phyloP scores from a whole-genome alignment of 2,329 filamentous ascomycete genomes.

The Trichoderma lentiforme region DNA sequence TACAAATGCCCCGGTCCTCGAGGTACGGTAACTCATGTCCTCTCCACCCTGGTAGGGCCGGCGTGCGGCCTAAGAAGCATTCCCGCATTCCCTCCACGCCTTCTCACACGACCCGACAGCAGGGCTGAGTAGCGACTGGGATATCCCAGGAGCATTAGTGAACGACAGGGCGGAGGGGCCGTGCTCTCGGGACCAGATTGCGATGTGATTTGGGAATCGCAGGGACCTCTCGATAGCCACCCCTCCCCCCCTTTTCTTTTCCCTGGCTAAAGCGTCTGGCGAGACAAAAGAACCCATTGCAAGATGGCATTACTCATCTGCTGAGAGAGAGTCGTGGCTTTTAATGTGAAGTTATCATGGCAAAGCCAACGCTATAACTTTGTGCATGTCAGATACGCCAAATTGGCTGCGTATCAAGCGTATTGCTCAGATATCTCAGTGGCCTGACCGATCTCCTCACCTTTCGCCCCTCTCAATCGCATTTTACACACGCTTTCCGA shows the following conservation, averaged over 20 bases:
- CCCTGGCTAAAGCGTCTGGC: background rate
- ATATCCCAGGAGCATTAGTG: constrained; percentile 7
- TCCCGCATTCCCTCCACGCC: background rate
- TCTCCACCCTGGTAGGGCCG: constrained; percentile 3
- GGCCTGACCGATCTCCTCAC: background rate
- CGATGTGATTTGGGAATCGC: constrained; percentile 14
- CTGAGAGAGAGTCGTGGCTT: background rate
- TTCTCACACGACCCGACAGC: constrained; percentile 15
- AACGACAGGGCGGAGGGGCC: constrained; percentile 10
- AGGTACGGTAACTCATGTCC: background rate
- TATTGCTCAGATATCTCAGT: background rate
- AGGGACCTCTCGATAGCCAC: background rate
- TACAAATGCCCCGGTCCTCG: background rate
- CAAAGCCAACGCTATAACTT: background rate
- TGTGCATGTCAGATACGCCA: background rate
- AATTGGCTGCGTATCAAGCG: background rate
- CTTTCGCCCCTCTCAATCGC: background rate
- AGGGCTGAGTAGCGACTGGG: constrained; percentile 18
- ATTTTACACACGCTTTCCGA: background rate
- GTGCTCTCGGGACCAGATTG: constrained; percentile 17
- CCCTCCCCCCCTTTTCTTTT: background rate
- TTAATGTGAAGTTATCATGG: background rate
- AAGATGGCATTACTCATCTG: background rate
- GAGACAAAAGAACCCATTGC: background rate
- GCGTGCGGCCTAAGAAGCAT: background rate